A percentile compares a stretch with the other conserved stretches of the same genome.
These are phyloP conservation scores for Ophioceras dolichostomum DNA, from an alignment of 2,329 filamentous ascomycete genomes.

Conservation along the genomic window DNA sequence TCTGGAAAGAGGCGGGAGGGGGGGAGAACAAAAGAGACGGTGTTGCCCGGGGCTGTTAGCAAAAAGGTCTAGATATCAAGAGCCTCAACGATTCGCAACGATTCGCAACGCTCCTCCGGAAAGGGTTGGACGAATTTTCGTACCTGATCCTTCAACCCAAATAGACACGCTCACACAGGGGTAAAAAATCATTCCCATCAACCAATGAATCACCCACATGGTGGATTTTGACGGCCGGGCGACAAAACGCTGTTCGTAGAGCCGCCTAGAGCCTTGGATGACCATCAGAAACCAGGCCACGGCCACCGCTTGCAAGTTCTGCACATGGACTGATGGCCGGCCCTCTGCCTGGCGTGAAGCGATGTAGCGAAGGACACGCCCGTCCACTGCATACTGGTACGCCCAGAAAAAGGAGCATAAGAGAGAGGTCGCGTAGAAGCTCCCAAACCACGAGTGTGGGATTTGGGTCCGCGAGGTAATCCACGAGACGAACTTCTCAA, in stretches of 20 bases:
- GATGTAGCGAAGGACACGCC: slow-evolving; percentile 37
- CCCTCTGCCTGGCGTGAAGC: slow-evolving; percentile 21
- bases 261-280: slow-evolving; percentile 60
- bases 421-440: slow-evolving; percentile 72
- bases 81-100: too few relatives aligned
- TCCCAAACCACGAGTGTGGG: slow-evolving; percentile 41
- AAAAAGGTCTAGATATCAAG: too few relatives aligned
- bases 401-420: slow-evolving; percentile 64
- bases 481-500: slow-evolving; percentile 17
- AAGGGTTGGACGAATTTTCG: slow-evolving; percentile 16
- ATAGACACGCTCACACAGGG: slow-evolving; percentile 57
- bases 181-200: slow-evolving; percentile 71
- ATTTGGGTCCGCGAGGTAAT: slow-evolving; percentile 21
- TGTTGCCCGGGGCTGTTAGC: background rate
- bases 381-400: slow-evolving; percentile 44
- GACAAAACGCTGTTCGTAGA: slow-evolving; percentile 62
- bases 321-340: slow-evolving; percentile 16
- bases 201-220: slow-evolving; percentile 83
- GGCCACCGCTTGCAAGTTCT: slow-evolving; percentile 48
- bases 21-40: background rate
- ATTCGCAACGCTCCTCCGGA: too few relatives aligned
- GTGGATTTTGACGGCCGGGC: slow-evolving; percentile 54
- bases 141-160: slow-evolving; percentile 75
- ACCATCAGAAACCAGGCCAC: slow-evolving; percentile 62
- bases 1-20: background rate